Evolutionary conservation across 1,139 yeast genomes (phyloP).

Genomic region (Geotrichum australiense): DNA sequence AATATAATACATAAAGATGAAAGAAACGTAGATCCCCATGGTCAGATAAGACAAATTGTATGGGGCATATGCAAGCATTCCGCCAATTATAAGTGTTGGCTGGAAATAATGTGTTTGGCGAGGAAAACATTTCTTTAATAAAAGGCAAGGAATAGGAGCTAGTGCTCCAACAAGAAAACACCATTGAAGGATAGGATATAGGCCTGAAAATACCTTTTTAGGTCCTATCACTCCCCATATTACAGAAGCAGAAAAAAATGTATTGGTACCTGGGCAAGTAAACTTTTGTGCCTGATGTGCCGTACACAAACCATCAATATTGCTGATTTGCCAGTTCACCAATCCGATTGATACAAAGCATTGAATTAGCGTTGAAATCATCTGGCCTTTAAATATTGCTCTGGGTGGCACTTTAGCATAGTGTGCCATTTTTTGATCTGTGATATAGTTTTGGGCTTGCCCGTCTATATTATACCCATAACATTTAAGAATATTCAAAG

Average conservation of each 20-base stretch:
- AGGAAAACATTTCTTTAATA: conserved; percentile 35
- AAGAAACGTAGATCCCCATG: conserved; percentile 37
- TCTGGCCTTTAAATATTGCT: conserved; percentile 52
- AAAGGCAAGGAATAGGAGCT: conserved; percentile 5
- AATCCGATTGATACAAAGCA: conserved; percentile 46
- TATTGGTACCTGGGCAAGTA: conserved; percentile 36
- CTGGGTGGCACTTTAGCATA: conserved; percentile 54
- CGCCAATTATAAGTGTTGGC: conserved; percentile 38
- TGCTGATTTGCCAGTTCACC: conserved; percentile 44
- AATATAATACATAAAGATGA: conserved; percentile 37
- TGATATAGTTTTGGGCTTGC: conserved; percentile 50
- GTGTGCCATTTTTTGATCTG: conserved; percentile 54
- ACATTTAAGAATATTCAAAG: conserved; percentile 49
- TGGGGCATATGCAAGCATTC: conserved; percentile 37
- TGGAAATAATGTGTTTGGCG: conserved; percentile 34
- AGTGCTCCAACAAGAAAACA: conserved; percentile 32
- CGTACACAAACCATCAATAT: conserved; percentile 42
- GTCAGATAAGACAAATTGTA: conserved; percentile 38
- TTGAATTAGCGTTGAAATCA: conserved; percentile 36
- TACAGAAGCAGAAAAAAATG: too few species aligned
- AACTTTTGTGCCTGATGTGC: conserved; percentile 34
- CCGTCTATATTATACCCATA: conserved; percentile 52
- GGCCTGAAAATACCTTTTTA: conserved; percentile 34
- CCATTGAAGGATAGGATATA: conserved; percentile 32
- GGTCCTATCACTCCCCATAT: conserved; percentile 54